Evolutionary conservation across 2,329 filamentous ascomycete species (phyloP).

Genomic region (Lecanosticta acicola): DNA sequence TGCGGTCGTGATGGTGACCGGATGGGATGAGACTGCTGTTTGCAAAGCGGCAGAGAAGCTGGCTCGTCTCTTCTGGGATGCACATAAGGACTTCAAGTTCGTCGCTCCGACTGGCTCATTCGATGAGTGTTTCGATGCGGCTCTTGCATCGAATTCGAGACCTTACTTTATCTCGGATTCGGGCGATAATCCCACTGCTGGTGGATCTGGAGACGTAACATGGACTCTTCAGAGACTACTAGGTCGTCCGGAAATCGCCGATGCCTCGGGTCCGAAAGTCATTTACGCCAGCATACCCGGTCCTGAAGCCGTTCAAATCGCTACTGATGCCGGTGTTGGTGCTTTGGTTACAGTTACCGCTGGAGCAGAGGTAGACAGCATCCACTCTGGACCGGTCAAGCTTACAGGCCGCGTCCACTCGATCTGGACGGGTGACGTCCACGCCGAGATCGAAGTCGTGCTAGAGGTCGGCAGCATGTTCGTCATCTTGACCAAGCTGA

Average conservation of each 20-base stretch:
- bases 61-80: constrained; percentile 17
- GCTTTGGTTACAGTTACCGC: constrained; percentile 14
- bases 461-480: constrained; percentile 16
- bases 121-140: constrained; percentile 15
- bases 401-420: constrained; percentile 16
- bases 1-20: constrained; percentile 19
- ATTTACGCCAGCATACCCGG: constrained; percentile 22
- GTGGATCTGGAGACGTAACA: constrained; percentile 20
- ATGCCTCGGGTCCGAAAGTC: constrained; percentile 3
- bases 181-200: constrained; percentile 22
- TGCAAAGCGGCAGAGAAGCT: constrained; percentile 13
- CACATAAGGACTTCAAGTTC: constrained; percentile 17
- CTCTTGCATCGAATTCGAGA: constrained; percentile 5
- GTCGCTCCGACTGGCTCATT: constrained; percentile 17
- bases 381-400: constrained; percentile 16
- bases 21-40: constrained; percentile 11
- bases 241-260: constrained; percentile 6
- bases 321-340: constrained; percentile 14
- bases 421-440: constrained; percentile 13
- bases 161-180: constrained; percentile 23
- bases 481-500: constrained; percentile 18
- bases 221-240: constrained; percentile 15
- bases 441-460: constrained; percentile 16
- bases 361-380: constrained; percentile 16
- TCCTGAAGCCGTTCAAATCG: constrained; percentile 9